Evolutionary conservation across 768 basidiomycete species (phyloP).

Genomic region (Zangia roseola): DNA sequence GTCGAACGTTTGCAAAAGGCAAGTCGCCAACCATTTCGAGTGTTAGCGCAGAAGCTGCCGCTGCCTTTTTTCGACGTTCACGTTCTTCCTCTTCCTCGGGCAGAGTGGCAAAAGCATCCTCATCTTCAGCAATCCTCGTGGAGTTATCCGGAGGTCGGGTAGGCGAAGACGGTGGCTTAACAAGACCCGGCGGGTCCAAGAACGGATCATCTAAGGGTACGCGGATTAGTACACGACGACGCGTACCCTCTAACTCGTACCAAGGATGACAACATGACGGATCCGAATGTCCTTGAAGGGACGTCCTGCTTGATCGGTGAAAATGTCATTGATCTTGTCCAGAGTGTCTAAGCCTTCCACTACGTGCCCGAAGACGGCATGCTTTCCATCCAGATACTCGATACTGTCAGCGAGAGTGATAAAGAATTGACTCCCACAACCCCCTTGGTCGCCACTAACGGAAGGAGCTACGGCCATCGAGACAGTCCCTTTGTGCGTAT

Average conservation of each 20-base stretch:
- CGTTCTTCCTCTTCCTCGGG: constrained; percentile 87
- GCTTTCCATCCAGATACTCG: constrained; percentile 93
- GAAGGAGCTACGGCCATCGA: constrained; percentile 97
- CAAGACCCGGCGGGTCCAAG: constrained; percentile 77
- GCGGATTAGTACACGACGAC: constrained; percentile 2
- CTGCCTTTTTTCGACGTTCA: constrained; percentile 81
- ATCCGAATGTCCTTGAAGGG: constrained; percentile 95
- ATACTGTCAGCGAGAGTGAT: constrained; percentile 88
- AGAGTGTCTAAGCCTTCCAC: constrained; percentile 93
- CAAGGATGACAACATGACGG: constrained; percentile 92
- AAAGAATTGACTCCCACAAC: constrained; percentile 96
- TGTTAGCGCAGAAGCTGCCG: constrained; percentile 89
- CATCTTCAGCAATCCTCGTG: constrained; percentile 92
- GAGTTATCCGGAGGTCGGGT: constrained; percentile 80
- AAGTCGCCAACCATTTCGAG: constrained; percentile 99
- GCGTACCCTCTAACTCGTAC: constrained; percentile 38
- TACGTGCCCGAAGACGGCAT: constrained; percentile 93
- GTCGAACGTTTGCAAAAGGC: constrained; percentile 96
- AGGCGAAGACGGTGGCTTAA: constrained; percentile 73
- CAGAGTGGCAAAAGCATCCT: constrained; percentile 78
- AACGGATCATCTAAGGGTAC: constrained; percentile 82
- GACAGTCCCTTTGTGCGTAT: constrained; percentile 80
- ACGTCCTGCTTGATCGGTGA: constrained; percentile 81
- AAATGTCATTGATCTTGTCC: constrained; percentile 90
- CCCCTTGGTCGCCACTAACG: constrained; percentile 61